A percentile compares a stretch with the other conserved stretches of the same genome.
phyloP scores from a whole-genome alignment of 2,329 filamentous ascomycete genomes.

The Chrysoporthe austroafricana region DNA sequence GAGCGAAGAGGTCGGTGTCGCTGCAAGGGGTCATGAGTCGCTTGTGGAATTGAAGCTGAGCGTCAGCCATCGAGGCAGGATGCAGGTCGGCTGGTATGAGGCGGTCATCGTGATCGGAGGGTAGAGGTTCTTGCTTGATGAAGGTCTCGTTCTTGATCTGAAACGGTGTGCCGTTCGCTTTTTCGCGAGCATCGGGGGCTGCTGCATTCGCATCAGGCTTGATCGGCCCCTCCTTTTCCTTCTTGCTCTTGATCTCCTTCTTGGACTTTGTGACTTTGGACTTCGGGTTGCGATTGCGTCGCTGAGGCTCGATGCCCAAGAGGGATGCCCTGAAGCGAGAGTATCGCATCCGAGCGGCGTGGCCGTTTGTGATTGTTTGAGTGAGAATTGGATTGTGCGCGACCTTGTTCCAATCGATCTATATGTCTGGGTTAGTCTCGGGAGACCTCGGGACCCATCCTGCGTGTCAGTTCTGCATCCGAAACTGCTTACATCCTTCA shows the following conservation, averaged over 20 bases:
- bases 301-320: constrained; percentile 52
- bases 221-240: constrained; percentile 42
- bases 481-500: constrained; percentile 58
- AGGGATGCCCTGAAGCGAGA: constrained; percentile 55
- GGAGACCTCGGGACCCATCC: constrained; percentile 3
- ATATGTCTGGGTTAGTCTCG: constrained; percentile 28
- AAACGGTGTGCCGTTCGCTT: constrained; percentile 29
- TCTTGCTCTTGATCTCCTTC: constrained; percentile 43
- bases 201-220: constrained; percentile 45
- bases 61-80: constrained; percentile 39
- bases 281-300: constrained; percentile 50
- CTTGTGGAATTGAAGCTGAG: constrained; percentile 38
- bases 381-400: constrained; percentile 57
- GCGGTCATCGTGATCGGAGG: constrained; percentile 32
- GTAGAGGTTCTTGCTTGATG: constrained; percentile 29
- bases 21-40: constrained; percentile 59
- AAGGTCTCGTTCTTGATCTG: constrained; percentile 46
- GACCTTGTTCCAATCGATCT: constrained; percentile 65
- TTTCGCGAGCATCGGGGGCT: constrained; percentile 31
- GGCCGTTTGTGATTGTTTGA: constrained; percentile 61
- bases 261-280: constrained; percentile 52
- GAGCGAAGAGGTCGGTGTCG: constrained; percentile 48
- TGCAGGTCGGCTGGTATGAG: constrained; percentile 39
- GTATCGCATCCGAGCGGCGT: constrained; percentile 64
- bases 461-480: constrained; percentile 7